phyloP scores from a whole-genome alignment of 2,329 filamentous ascomycete genomes.

The Dactylella cylindrospora region DNA sequence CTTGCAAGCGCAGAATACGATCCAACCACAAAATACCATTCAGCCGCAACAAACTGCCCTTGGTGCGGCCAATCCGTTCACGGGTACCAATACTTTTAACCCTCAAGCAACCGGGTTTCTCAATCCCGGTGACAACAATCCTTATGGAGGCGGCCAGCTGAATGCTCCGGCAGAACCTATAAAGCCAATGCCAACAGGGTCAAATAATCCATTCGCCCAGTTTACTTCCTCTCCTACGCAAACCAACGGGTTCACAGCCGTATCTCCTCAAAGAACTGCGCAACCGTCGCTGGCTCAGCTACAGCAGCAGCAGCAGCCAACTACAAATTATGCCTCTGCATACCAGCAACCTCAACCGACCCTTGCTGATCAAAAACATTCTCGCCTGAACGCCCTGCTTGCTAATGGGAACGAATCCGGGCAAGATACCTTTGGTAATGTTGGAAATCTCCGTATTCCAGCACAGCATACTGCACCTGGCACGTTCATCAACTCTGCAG shows the following conservation, averaged over 20 bases:
- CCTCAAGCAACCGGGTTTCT: constrained; percentile 61
- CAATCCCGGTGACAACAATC: constrained; percentile 87
- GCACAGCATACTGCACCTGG: constrained; percentile 95
- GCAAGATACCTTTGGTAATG: constrained; percentile 95
- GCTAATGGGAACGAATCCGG: constrained; percentile 73
- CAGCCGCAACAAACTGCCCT: constrained; percentile 58
- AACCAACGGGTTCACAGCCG: constrained; percentile 60
- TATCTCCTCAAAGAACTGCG: constrained; percentile 57
- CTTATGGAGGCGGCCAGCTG: constrained; percentile 71
- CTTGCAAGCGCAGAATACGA: constrained; percentile 36
- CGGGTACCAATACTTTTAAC: constrained; percentile 33
- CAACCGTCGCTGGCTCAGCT: constrained; percentile 67
- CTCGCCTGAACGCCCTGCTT: constrained; percentile 81
- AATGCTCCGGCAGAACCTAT: constrained; percentile 63
- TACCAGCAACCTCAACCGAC: constrained; percentile 38
- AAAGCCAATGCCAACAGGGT: constrained; percentile 83
- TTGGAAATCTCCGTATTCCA: constrained; percentile 91
- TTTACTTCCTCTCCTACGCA: constrained; percentile 58
- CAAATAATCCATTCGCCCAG: constrained; percentile 90
- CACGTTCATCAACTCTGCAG: constrained; percentile 94
- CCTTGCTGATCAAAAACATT: constrained; percentile 56
- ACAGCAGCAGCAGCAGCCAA: constrained; percentile 48
- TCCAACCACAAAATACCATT: constrained; percentile 34
- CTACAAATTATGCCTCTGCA: constrained; percentile 38
- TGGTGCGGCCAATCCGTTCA: constrained; percentile 57